Percentiles rank a stretch among this genome's conserved stretches.
These are phyloP conservation scores for Musa troglodytarum DNA, from an alignment of 176 grass and related monocot species.

Conservation along the genomic window DNA sequence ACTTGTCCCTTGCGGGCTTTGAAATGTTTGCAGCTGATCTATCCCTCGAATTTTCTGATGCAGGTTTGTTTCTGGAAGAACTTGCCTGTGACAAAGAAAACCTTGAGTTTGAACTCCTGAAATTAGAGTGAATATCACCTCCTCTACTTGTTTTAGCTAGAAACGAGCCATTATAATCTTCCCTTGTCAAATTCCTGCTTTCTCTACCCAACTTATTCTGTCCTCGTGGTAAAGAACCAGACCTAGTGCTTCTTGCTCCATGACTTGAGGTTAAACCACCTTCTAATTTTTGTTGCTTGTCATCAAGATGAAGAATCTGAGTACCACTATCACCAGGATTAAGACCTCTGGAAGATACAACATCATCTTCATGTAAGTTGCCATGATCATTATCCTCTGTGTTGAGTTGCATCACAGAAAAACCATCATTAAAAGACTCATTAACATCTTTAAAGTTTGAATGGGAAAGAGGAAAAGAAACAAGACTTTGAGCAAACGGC, in stretches of 20 bases:
- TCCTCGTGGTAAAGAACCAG: slow-evolving; percentile 19
- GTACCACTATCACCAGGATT: slow-evolving; percentile 30
- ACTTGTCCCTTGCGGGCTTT: slow-evolving; percentile 48
- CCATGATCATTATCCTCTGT: slow-evolving; percentile 25
- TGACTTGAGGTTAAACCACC: slow-evolving; percentile 21
- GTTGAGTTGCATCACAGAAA: slow-evolving; percentile 29
- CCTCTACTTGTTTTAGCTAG: slow-evolving; percentile 49
- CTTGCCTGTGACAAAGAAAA: slow-evolving; percentile 28
- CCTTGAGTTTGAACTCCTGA: slow-evolving; percentile 26
- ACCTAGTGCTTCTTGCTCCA: not conserved
- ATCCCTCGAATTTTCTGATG: slow-evolving; percentile 45
- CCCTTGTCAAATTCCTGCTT: slow-evolving; percentile 27
- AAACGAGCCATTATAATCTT: slow-evolving; percentile 37
- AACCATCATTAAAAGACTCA: slow-evolving; percentile 28
- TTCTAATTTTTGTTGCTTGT: slow-evolving; percentile 32
- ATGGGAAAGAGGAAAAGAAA: slow-evolving; percentile 42
- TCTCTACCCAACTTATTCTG: slow-evolving; percentile 34
- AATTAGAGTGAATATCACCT: slow-evolving; percentile 24
- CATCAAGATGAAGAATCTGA: slow-evolving; percentile 41
- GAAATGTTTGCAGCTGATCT: slow-evolving; percentile 32
- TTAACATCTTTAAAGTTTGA: slow-evolving; percentile 34
- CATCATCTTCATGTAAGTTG: slow-evolving; percentile 33
- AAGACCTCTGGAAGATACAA: slow-evolving; percentile 36
- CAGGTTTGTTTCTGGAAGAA: slow-evolving; percentile 38
- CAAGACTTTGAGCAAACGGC: slow-evolving; percentile 48